These are phyloP conservation scores for Alternaria triticina DNA, from an alignment of 2,329 filamentous ascomycete species.

Conservation along the genomic window DNA sequence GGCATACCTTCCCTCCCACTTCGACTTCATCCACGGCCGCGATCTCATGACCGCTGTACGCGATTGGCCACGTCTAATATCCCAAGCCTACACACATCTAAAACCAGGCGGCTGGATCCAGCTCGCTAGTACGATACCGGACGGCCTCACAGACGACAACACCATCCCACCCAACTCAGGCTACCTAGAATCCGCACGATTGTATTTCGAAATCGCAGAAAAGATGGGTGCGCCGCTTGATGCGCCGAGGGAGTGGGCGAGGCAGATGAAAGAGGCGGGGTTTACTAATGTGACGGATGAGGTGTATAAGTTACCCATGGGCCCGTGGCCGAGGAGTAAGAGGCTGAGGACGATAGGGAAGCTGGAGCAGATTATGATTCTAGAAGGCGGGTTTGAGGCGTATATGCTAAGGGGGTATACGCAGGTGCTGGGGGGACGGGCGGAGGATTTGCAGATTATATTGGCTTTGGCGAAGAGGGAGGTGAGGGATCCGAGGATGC, in stretches of 20 bases:
- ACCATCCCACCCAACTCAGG: conserved; percentile 27
- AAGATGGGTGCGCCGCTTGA: conserved; percentile 45
- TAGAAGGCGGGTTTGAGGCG: conserved; percentile 31
- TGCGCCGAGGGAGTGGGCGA: conserved; percentile 40
- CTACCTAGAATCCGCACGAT: conserved; percentile 23
- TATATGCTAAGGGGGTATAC: conserved; percentile 34
- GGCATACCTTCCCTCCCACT: conserved; percentile 39
- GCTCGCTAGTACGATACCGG: conserved; percentile 31
- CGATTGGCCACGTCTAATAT: conserved; percentile 39
- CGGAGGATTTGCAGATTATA: conserved; percentile 26
- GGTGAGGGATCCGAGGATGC: conserved; percentile 25
- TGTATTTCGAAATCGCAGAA: conserved; percentile 29
- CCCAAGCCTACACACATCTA: conserved; percentile 35
- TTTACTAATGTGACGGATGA: conserved; percentile 53
- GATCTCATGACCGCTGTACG: conserved; percentile 39
- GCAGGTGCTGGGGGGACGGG: conserved; percentile 18
- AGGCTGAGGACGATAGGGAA: conserved; percentile 23
- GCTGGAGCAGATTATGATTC: conserved; percentile 32
- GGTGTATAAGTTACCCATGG: conserved; percentile 35
- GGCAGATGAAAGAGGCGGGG: conserved; percentile 44
- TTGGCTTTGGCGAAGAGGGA: conserved; percentile 26
- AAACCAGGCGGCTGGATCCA: conserved; percentile 35
- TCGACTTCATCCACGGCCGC: conserved; percentile 41
- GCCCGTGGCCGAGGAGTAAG: conserved; percentile 36
- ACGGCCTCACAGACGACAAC: conserved; percentile 24